Conservation (phyloP, 306 rosid genomes). For the Amphicarpaea edgeworthii region DNA sequence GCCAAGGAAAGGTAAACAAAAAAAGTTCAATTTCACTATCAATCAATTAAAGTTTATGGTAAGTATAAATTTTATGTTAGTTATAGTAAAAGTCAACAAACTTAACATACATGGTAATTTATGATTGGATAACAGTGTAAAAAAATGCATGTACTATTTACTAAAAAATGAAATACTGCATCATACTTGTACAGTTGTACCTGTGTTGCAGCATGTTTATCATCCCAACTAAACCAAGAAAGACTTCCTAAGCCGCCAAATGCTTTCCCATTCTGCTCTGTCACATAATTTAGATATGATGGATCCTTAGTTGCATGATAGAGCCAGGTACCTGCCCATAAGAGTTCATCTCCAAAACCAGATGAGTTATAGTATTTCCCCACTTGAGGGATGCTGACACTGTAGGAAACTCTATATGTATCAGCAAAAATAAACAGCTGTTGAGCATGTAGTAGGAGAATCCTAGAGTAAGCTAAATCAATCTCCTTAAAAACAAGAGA, state of each 20-base stretch:
- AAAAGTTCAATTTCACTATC: neutral
- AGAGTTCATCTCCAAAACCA: slow-evolving; percentile 79
- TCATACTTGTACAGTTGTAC: slow-evolving; percentile 44
- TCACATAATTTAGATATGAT: slow-evolving; percentile 64
- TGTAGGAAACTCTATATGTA: slow-evolving; percentile 66
- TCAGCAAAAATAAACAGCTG: slow-evolving; percentile 73
- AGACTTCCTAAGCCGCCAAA: slow-evolving; percentile 60
- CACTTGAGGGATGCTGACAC: slow-evolving; percentile 73
- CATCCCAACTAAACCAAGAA: slow-evolving; percentile 86
- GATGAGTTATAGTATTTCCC: slow-evolving; percentile 70
- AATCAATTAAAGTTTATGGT: neutral
- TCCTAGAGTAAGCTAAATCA: slow-evolving; percentile 55
- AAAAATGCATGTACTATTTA: neutral
- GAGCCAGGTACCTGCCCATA: slow-evolving; percentile 82
- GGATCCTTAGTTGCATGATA: slow-evolving; percentile 70
- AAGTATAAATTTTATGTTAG: neutral
- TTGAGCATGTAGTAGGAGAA: slow-evolving; percentile 64
- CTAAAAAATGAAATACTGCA: neutral
- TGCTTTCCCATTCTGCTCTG: slow-evolving; percentile 52
- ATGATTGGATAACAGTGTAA: neutral
- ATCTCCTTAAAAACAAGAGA: slow-evolving; percentile 66
- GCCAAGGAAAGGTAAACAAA: neutral
- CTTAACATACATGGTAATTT: neutral
- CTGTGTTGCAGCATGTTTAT: slow-evolving; percentile 77
- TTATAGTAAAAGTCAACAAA: neutral